Evolutionary conservation across 2,329 filamentous ascomycete genomes (phyloP).

Genomic region (Sporothrix luriei): DNA sequence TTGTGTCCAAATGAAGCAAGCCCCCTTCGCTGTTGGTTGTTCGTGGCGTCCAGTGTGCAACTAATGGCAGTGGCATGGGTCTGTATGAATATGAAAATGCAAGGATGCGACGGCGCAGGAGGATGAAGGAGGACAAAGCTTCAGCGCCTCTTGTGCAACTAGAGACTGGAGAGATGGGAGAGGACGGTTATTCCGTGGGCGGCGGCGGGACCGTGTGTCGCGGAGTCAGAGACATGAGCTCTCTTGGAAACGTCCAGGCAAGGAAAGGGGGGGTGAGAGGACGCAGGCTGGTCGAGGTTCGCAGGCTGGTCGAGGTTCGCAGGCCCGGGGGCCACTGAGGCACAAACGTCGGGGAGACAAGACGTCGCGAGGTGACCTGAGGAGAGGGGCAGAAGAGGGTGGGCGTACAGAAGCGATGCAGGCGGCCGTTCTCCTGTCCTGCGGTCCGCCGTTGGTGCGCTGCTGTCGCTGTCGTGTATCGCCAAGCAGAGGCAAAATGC

Average conservation of each 20-base stretch:
- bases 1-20: conserved; percentile 22
- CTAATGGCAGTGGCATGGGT: conserved; percentile 6
- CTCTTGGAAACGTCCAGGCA: neutral
- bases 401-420: conserved; percentile 6
- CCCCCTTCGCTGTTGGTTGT: neutral
- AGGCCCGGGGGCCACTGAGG: neutral
- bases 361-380: neutral
- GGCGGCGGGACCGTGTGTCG: conserved; percentile 24
- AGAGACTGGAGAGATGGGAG: neutral
- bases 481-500: neutral
- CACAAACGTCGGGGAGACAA: conserved; percentile 7
- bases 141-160: conserved; percentile 19
- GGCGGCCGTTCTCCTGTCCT: conserved; percentile 14
- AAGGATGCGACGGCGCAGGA: conserved; percentile 5
- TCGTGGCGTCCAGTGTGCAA: conserved; percentile 21
- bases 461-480: conserved; percentile 23
- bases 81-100: conserved; percentile 12
- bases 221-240: conserved; percentile 12
- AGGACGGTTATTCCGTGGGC: neutral
- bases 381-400: neutral
- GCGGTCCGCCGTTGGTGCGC: conserved; percentile 12
- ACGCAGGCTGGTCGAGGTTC: neutral
- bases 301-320: neutral
- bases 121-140: neutral
- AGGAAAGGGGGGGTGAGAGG: neutral